A percentile compares a stretch with the other conserved stretches of the same genome.
These are phyloP conservation scores for Vinca minor DNA, from an alignment of 257 asterid species.

Conservation along the genomic window DNA sequence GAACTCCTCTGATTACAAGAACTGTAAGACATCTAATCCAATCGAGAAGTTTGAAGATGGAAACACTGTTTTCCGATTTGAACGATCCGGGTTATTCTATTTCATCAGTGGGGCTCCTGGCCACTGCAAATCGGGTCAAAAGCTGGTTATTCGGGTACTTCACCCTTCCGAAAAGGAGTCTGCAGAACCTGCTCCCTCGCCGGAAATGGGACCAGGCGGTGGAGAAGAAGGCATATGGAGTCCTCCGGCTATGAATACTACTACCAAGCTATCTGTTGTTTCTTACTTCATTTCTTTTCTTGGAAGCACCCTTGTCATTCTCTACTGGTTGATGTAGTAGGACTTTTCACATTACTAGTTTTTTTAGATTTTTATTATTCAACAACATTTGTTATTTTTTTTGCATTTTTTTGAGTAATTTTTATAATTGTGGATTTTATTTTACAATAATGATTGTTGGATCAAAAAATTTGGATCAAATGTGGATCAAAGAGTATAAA, in stretches of 20 bases:
- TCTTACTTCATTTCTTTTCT: conserved; percentile 27
- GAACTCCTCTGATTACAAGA: conserved; percentile 33
- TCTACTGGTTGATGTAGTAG: conserved; percentile 28
- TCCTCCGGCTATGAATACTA: conserved; percentile 20
- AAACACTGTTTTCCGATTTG: conserved; percentile 36
- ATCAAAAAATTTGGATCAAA: too few species aligned
- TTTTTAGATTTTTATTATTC: neutral
- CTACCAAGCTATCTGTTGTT: conserved; percentile 18
- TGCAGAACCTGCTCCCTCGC: conserved; percentile 32
- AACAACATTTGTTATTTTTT: neutral
- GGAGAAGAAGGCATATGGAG: conserved; percentile 21
- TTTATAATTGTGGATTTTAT: too few species aligned
- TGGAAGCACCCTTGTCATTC: conserved; percentile 20
- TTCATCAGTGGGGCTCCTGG: conserved; percentile 64
- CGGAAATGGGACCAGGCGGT: conserved; percentile 6
- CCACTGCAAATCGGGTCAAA: conserved; percentile 57
- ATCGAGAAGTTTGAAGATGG: conserved; percentile 45
- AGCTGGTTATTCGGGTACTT: conserved; percentile 55
- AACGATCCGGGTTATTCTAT: conserved; percentile 45
- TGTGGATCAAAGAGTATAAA: too few species aligned
- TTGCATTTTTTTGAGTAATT: too few species aligned
- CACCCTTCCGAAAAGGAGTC: conserved; percentile 35
- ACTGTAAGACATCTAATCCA: conserved; percentile 48
- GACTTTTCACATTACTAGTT: too few species aligned
- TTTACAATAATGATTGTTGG: too few species aligned